Evolutionary conservation across 768 basidiomycete species (phyloP).

Genomic region (Russula griseocarnosa): DNA sequence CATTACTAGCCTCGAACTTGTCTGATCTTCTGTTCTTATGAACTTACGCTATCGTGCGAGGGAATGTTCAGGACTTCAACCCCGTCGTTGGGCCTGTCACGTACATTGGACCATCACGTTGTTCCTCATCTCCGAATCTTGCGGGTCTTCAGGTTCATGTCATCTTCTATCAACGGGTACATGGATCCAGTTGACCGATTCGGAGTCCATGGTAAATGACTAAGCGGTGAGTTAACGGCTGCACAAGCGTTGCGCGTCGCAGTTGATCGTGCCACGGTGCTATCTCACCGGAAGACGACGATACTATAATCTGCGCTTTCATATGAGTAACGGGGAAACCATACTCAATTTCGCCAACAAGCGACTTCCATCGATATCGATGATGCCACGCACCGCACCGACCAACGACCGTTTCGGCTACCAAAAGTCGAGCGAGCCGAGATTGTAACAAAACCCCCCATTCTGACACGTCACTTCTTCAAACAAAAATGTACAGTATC

Average conservation of each 20-base stretch:
- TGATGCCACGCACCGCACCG: too few species aligned
- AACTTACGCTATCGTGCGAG: background rate
- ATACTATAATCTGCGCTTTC: background rate
- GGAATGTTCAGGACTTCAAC: conserved; percentile 13
- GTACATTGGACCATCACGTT: conserved; percentile 23
- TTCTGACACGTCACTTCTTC: background rate
- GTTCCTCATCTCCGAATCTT: conserved; percentile 26
- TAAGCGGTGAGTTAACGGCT: too few species aligned
- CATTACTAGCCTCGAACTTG: too few species aligned
- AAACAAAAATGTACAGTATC: background rate
- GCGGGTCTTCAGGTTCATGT: conserved; percentile 36
- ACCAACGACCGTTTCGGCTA: background rate
- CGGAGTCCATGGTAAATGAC: too few species aligned
- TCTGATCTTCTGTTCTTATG: background rate
- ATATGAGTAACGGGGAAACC: background rate
- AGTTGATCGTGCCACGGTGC: too few species aligned
- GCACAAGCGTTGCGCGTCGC: too few species aligned
- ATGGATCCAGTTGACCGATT: too few species aligned
- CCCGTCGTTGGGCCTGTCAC: conserved; percentile 20
- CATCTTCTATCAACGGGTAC: conserved; percentile 16
- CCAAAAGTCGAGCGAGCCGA: background rate
- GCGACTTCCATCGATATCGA: background rate
- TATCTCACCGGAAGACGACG: too few species aligned
- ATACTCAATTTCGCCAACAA: background rate
- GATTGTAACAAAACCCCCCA: background rate